phyloP scores from a whole-genome alignment of 331 rosid genomes.

The Rosa hybrid region DNA sequence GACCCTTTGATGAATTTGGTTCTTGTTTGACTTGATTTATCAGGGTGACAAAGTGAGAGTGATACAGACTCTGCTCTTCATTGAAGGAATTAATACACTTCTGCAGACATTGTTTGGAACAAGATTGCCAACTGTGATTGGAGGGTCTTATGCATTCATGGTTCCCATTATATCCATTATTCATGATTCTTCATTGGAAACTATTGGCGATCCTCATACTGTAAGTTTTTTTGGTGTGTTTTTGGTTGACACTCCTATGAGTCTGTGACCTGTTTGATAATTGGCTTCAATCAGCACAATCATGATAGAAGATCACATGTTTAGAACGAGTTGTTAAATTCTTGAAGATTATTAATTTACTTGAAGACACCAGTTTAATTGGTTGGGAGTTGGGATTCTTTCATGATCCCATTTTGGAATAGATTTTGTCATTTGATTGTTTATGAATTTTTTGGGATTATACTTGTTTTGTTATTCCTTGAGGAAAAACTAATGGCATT shows the following conservation, averaged over 20 bases:
- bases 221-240: constrained; percentile 45
- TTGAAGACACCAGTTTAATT: background rate
- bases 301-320: background rate
- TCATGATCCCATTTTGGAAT: background rate
- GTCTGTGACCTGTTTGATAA: background rate
- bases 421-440: background rate
- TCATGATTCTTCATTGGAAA: constrained; percentile 68
- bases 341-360: background rate
- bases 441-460: background rate
- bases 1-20: constrained; percentile 5
- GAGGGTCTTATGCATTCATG: constrained; percentile 99
- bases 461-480: background rate
- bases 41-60: constrained; percentile 99
- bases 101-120: constrained; percentile 96
- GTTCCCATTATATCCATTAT: constrained; percentile 91
- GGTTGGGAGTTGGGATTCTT: background rate
- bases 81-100: constrained; percentile 92
- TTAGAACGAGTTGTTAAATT: background rate
- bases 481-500: constrained; percentile 4
- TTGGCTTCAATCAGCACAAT: background rate
- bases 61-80: constrained; percentile 89
- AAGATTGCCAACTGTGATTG: constrained; percentile 90
- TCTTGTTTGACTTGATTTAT: constrained; percentile 16
- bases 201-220: constrained; percentile 65
- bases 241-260: background rate